Evolutionary conservation across 208 protist genomes (phyloP).

Genomic region (Leishmania aethiopica): DNA sequence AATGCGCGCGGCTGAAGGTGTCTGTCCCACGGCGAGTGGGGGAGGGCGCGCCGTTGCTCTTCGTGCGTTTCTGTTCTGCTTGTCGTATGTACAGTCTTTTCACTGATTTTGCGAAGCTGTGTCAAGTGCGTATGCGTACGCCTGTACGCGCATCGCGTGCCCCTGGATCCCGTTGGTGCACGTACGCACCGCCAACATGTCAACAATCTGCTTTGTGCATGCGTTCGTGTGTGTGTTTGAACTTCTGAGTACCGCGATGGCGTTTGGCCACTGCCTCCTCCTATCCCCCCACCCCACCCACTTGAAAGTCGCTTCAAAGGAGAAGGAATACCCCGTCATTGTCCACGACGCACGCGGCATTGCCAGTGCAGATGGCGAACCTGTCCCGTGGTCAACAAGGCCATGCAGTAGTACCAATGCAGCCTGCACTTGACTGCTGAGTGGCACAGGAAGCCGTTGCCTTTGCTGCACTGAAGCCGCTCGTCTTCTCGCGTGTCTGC

Average conservation of each 20-base stretch:
- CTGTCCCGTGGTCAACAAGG: too few relatives aligned
- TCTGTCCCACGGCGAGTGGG: not conserved
- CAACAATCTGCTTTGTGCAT: not conserved
- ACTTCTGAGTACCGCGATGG: not conserved
- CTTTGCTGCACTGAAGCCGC: not conserved
- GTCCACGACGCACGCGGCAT: not conserved
- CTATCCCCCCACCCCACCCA: not conserved
- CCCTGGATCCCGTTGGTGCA: not conserved
- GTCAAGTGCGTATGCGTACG: not conserved
- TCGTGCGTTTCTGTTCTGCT: not conserved
- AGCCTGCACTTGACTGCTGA: not conserved
- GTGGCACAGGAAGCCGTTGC: not conserved
- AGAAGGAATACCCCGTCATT: not conserved
- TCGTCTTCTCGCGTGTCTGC: not conserved
- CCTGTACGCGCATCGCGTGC: not conserved
- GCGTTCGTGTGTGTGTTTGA: not conserved
- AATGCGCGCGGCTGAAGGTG: not conserved
- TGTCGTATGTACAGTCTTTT: conserved; percentile 7
- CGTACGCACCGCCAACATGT: not conserved
- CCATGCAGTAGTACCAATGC: not conserved
- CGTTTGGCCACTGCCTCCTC: not conserved
- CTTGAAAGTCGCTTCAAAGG: not conserved
- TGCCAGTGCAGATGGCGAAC: not conserved
- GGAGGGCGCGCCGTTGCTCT: not conserved
- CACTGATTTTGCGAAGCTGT: not conserved